Evolutionary conservation across 306 rosid genomes (phyloP).

Genomic region (Aeschynomene evenia): DNA sequence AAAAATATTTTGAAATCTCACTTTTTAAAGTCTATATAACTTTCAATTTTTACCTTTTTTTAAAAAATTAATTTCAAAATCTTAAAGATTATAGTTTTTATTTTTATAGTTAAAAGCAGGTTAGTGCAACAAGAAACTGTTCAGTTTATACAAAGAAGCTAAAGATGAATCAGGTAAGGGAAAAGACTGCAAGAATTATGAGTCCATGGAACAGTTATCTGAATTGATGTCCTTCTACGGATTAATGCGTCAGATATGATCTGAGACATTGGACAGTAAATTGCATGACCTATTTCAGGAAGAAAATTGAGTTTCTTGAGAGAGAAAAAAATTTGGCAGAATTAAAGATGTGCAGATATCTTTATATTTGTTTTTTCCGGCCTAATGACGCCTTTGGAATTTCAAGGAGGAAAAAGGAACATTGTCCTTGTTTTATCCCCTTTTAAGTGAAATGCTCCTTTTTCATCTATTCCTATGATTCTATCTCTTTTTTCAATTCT

Average conservation of each 20-base stretch:
- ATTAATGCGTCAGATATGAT: constrained; percentile 9
- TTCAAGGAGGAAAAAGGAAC: neutral
- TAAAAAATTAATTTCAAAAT: too few species aligned
- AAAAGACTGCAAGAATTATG: constrained; percentile 31
- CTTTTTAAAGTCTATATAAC: too few species aligned
- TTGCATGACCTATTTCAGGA: neutral
- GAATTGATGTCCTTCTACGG: constrained; percentile 9
- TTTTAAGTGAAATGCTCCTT: neutral
- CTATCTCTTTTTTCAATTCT: neutral
- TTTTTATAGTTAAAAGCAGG: constrained; percentile 40
- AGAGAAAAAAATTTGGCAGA: neutral
- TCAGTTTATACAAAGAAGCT: constrained; percentile 18
- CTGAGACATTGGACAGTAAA: neutral
- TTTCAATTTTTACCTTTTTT: too few species aligned
- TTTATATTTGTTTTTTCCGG: neutral
- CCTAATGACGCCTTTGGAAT: neutral
- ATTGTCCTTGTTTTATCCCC: neutral
- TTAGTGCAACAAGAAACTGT: constrained; percentile 41
- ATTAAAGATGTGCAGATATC: neutral
- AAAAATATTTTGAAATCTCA: too few species aligned
- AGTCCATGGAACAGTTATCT: constrained; percentile 37
- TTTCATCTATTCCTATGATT: neutral
- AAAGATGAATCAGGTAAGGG: constrained; percentile 25
- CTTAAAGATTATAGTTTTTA: too few species aligned
- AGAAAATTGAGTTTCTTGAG: neutral